Evolutionary conservation across 108 stramenopile species (phyloP), one percentile per base, ranked within the genome.

Genomic region (Fistulifera pelliculosa): DNA sequence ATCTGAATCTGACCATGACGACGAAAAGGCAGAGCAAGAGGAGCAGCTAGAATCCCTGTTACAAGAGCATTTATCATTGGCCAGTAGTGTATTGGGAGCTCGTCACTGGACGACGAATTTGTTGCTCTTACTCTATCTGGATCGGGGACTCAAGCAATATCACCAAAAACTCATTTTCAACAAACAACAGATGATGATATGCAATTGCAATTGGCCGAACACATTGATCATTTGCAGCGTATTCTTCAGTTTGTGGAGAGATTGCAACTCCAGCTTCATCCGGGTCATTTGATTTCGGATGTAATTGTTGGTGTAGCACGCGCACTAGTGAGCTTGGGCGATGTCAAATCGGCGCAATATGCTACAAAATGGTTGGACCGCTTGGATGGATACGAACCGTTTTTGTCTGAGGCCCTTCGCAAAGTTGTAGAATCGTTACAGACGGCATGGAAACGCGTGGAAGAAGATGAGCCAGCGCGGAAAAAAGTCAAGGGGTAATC

Each of bases 301-400:
- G 81, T 76, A 16, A 68, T 66, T 3, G 58, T 91, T 22, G 89
- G 81, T 16, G 50, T 79, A 25, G 83, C 85, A 2, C 66, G 85
- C 18, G 70, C 74, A 17, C 70, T 91, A 49, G 83, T 91, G 15
- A 68, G 76, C 41, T 53, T 91, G 56, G 83, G 85, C 7, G 89
- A 91, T 64, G 67, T 61, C 49, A 87, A 87, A 53, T 71, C 68
- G 40, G 74, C 79, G 49, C 75, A 80, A 52, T 91, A 87, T 59
- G 89, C 71, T 0, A 70, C 74, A 4, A 69, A 77, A 41, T 91
- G 85, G 83, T 40, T 85, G 44, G 42, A 49, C 7, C 72, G 66
- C 49, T 69, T 91, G 21, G 58, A 75, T 12, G 75, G 69, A 43
- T 81, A 87, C 50, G 52, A 69, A 26, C 50, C 64, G 35, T 86